A percentile compares a stretch with the other conserved stretches of the same genome.
Conservation (phyloP, 192 early-diverging fungal species). For the Pilaira anomala region DNA sequence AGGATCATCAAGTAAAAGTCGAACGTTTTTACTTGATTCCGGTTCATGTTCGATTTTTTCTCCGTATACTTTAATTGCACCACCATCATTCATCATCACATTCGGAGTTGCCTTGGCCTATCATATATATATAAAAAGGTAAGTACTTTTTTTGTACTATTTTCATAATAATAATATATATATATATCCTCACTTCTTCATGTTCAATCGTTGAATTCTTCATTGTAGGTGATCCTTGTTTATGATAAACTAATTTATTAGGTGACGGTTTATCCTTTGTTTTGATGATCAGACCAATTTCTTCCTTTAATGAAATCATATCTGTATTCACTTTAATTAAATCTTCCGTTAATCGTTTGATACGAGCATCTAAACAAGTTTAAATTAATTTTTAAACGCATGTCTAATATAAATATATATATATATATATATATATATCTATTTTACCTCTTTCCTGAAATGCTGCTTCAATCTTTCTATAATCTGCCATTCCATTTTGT, state of each 20-base stretch:
- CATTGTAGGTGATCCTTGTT: slow-evolving; percentile 10
- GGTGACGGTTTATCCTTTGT: slow-evolving; percentile 38
- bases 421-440: no score
- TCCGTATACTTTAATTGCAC: slow-evolving; percentile 83
- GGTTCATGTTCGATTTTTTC: slow-evolving; percentile 56
- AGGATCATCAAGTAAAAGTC: slow-evolving; percentile 75
- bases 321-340: slow-evolving; percentile 38
- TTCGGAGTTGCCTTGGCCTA: slow-evolving; percentile 27
- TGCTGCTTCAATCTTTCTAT: slow-evolving; percentile 45
- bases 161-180: neutral
- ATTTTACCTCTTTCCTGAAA: slow-evolving; percentile 49
- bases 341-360: slow-evolving; percentile 43
- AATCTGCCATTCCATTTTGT: slow-evolving; percentile 45
- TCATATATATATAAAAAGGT: no score
- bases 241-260: slow-evolving; percentile 13
- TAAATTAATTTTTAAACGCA: neutral
- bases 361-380: slow-evolving; percentile 25
- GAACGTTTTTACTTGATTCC: slow-evolving; percentile 78
- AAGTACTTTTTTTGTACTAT: neutral
- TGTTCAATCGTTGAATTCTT: no score
- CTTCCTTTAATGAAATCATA: slow-evolving; percentile 41
- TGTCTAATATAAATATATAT: no score
- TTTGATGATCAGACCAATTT: slow-evolving; percentile 40
- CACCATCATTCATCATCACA: slow-evolving; percentile 45
- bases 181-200: no score